Percentiles rank a stretch among this genome's conserved stretches.
These are phyloP conservation scores for Boletellus sp. DNA, from an alignment of 1,284 basidiomycete species.

Conservation along the genomic window DNA sequence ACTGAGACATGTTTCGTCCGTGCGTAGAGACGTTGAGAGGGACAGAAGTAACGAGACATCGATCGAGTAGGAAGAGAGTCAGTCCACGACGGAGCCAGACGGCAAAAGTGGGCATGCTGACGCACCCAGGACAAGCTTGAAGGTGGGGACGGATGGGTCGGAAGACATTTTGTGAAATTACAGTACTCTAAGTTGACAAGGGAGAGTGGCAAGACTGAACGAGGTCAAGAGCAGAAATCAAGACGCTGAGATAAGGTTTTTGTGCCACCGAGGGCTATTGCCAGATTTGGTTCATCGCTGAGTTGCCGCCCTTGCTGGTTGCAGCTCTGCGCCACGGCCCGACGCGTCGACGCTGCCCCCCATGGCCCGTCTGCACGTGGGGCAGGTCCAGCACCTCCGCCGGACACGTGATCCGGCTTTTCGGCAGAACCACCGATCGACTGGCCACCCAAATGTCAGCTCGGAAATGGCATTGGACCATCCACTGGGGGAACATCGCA, in stretches of 20 bases:
- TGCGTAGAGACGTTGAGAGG: slow-evolving; percentile 14
- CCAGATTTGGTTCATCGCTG: slow-evolving; percentile 23
- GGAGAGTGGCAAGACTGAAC: slow-evolving; percentile 12
- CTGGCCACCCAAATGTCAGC: too few species aligned
- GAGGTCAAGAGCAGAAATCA: slow-evolving; percentile 35
- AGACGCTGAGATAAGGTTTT: slow-evolving; percentile 36
- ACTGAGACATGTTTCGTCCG: slow-evolving; percentile 47
- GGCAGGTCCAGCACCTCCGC: too few species aligned
- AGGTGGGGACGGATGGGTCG: slow-evolving; percentile 68
- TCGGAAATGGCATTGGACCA: too few species aligned
- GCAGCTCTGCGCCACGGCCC: too few species aligned
- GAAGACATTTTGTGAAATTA: slow-evolving; percentile 42
- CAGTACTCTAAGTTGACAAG: slow-evolving; percentile 22
- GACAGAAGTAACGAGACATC: slow-evolving; percentile 25
- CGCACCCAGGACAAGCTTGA: slow-evolving; percentile 97
- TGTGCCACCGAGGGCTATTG: slow-evolving; percentile 25
- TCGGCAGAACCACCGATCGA: too few species aligned
- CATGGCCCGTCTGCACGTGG: too few species aligned
- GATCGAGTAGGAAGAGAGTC: slow-evolving; percentile 32
- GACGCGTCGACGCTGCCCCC: too few species aligned
- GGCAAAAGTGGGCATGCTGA: slow-evolving; percentile 12
- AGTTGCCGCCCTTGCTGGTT: slow-evolving; percentile 1
- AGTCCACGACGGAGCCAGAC: slow-evolving; percentile 13
- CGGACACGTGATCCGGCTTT: too few species aligned
- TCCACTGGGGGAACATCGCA: too few species aligned